Base-by-base conservation (phyloP, 2,329 filamentous ascomycete genomes). In the Aspergillus texensis region DNA sequence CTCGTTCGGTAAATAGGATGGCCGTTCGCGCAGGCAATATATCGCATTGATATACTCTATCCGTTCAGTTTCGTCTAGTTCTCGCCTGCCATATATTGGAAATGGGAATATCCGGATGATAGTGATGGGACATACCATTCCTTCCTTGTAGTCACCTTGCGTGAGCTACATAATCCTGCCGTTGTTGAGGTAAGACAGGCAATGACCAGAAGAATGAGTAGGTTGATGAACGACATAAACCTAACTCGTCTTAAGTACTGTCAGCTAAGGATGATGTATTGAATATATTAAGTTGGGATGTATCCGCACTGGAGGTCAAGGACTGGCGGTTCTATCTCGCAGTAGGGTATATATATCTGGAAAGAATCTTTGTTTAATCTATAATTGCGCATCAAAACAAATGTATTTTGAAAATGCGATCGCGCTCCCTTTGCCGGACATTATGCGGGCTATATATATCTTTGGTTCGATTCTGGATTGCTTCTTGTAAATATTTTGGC, bases 21-120 rank as follows among this genome's bases (percentile, higher is more conserved):
- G 68, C 12, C 61, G 61, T 8, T 60, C 30, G 32, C 69, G 67
- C 24, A 74, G 36, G 62, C 72, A 74, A 46, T 64, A 57, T 4
- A 74, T 63, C 0, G 72, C 71, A 39, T 72, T 58, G 11, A 66
- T 74, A 57, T 74, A 74, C 14, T 64, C 62, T 9, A 62, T 70
- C n/a, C 70, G 63, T 32, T 74, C 62, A 6, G 45, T 11, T 0
- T 54, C 45, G 12, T 43, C 53, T 56, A 74, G 56, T n/a, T 67
- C 59, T 9, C 67, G 57, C 72, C 72, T 74, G 11, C 1, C 11
- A 36, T 48, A 24, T 43, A 32, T 19, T 45, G n/a, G 19, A 16
- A 12, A 32, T 19, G 11, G 34, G 12, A 24, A 34, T 58, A 12
- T 46, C 46, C 10, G 3, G 46, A 9, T 0, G 26, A 32, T 28